Evolutionary conservation across 805 yeast genomes (phyloP), one percentile per base, ranked within the genome.

Genomic region (Komagataella mondaviorum): DNA sequence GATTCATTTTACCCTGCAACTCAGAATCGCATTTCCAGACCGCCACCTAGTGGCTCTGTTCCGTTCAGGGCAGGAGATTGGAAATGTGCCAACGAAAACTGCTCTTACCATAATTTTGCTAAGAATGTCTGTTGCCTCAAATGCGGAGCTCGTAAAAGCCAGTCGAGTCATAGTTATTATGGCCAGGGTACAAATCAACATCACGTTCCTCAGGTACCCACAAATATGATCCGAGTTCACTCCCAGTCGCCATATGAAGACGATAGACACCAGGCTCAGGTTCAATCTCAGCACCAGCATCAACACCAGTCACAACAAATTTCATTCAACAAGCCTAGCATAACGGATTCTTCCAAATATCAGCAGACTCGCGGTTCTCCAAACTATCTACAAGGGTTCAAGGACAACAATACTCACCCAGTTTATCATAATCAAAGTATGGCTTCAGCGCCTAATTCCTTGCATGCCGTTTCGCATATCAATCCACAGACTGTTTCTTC

Each of bases 11-110:
- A 47, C 48, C 49, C 20, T 43, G 52, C n/a, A n/a, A 23, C 48
- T 49, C 44, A 22, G 17, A 50, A 23, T 18, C 51, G 16, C 30
- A 46, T 20, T 30, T 23, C 48, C 16, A 17, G 23, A 23, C 49
- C 22, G 48, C 49, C 22, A 20, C 8, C 18, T 23, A 17, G 49
- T 39, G 49, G 49, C 44, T 16, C 79, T 59, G 95, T 90, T n/a
- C 96, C 96, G 30, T 90, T 90, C 67, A 77, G 97, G 59, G 96
- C 96, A 2, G 96, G 96, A 50, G 97, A 89, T 67, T 90, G 96
- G 96, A 89, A 88, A 65, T 90, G 96, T 70, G 72, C 78, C 23
- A 80, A 77, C 55, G 90, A 84, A 51, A 71, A 77, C 23, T 90
- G 96, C 64, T 75, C 81, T 39, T 90, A 90, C 65, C 96, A 89